Base-by-base conservation (phyloP, 2,329 filamentous ascomycete genomes). In the Phialocephala subalpina region DNA sequence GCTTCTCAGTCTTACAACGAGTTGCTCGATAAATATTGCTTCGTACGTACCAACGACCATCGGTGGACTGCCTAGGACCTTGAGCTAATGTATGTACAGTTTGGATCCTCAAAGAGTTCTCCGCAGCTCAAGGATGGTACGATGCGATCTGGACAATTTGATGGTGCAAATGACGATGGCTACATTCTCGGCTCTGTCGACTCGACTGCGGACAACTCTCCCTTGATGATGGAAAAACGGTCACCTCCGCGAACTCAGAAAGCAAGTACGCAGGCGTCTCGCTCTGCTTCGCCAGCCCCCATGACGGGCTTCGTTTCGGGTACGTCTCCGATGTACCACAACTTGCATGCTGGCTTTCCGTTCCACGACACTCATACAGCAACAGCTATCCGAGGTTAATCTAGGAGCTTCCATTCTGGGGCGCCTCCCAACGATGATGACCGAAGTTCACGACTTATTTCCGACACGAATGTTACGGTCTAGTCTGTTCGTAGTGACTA, bases 1-100 rank as follows among this genome's bases (percentile, higher is more conserved):
- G 88, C 94, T 67, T 97, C 94, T 70, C 90, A 93, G 67, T 94
- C 95, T 67, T 98, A 99, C 79, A 93, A 97, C 81, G 96, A 99
- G 81, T 87, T 99, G 71, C 92, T 99, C 80, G 94, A 97, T 84
- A 97, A 97, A 84, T 99, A 97, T 86, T 99, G 96, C 86, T 99
- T 98, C 88, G 95, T 97, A 95, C 89, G 95, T 97, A 86, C 86
- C 77, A 69, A 72, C 80, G 70, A 73, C 67, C 71, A 75, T 63
- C 67, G 67, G 56, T 73, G 65, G 67, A 58, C 53, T 56, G 38
- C 62, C 20, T 59, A 67, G 70, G 67, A 73, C 73, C 73, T 64
- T 73, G 20, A 76, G 79, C 82, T 84, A 80, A 84, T 78, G 70
- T 66, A 72, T 71, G 70, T 77, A 63, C 77, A 90, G 87, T 90